Conservation (phyloP, 306 rosid species). For the Potentilla sterilis region DNA sequence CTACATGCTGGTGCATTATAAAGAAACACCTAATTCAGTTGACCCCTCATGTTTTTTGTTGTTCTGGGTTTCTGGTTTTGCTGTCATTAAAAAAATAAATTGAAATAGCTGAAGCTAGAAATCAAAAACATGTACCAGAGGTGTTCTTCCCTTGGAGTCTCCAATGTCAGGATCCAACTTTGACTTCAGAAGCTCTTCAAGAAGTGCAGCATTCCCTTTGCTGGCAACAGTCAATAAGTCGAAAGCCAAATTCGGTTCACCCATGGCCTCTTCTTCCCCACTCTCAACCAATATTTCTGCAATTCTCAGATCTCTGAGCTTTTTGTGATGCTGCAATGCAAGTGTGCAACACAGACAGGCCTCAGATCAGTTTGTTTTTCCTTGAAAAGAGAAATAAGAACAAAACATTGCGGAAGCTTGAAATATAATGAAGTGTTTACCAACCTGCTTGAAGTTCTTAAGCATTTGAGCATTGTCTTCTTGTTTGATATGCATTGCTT, state of each 20-base stretch:
- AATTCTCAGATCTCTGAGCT: constrained; percentile 46
- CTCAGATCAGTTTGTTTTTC: neutral
- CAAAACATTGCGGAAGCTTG: neutral
- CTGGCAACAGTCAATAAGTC: constrained; percentile 53
- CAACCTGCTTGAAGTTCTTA: constrained; percentile 72
- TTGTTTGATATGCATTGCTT: constrained; percentile 55
- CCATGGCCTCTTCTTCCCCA: constrained; percentile 48
- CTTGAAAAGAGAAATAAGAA: neutral
- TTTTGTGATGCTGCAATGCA: constrained; percentile 75
- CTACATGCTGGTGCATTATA: constrained; percentile 56
- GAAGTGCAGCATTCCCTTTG: constrained; percentile 70
- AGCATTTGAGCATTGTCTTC: constrained; percentile 55
- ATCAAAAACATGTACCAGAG: constrained; percentile 47
- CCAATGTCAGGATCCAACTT: constrained; percentile 73
- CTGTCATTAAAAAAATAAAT: neutral
- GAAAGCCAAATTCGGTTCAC: constrained; percentile 40
- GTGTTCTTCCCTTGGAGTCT: constrained; percentile 71
- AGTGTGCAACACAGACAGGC: constrained; percentile 12
- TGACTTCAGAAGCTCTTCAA: constrained; percentile 75
- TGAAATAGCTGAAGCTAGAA: neutral
- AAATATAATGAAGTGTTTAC: neutral
- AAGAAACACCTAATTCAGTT: neutral
- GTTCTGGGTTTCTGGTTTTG: neutral
- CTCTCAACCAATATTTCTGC: constrained; percentile 41
- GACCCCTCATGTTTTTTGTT: neutral